Base-by-base conservation (phyloP, 2,329 filamentous ascomycete species). In the Neofusicoccum parvum region DNA sequence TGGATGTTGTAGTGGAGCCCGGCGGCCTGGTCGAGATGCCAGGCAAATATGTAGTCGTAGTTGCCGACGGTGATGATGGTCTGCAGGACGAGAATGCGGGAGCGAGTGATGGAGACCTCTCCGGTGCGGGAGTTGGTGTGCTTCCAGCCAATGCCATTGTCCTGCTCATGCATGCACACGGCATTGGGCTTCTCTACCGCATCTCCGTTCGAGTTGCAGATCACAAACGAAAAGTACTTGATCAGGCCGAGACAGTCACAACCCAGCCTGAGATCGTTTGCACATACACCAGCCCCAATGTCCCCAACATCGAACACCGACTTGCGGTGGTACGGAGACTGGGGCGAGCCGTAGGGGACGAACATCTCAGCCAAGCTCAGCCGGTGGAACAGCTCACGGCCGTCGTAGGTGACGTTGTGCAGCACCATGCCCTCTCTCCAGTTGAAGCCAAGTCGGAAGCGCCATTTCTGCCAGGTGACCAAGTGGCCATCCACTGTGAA, bases 161-260 rank as follows among this genome's bases (percentile, higher is more conserved):
- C 72, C 20, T 74, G 69, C 46, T 79, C 78, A 50, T 80, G 80
- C 60, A 75, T 75, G 70, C 80, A 82, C 15, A 82, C 69, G 0
- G 77, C 79, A 53, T 82, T 82, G 0, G 77, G 78, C 2, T 79
- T 68, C 23, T 76, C 74, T 6, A 80, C 59, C 1, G 79, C 74
- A 2, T 78, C 73, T 0, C 80, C 80, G 0, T 67, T 65, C 2
- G 68, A 65, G 1, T 76, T 78, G 45, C 72, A 75, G 62, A 78
- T 75, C 71, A 73, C 79, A 10, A 72, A 76, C 56, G 79, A 75
- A 43, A 81, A 80, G 64, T 82, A 81, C 36, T 79, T 79, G 70
- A 82, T 81, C 39, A 72, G 66, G n/a, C 80, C 80, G 2, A 81
- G 71, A 49, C 80, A 82, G 66, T 82, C 79, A 58, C 80, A 82